Evolutionary conservation across 2,329 filamentous ascomycete genomes (phyloP), one percentile per base, ranked within the genome.

Genomic region (Monosporascus sp.): DNA sequence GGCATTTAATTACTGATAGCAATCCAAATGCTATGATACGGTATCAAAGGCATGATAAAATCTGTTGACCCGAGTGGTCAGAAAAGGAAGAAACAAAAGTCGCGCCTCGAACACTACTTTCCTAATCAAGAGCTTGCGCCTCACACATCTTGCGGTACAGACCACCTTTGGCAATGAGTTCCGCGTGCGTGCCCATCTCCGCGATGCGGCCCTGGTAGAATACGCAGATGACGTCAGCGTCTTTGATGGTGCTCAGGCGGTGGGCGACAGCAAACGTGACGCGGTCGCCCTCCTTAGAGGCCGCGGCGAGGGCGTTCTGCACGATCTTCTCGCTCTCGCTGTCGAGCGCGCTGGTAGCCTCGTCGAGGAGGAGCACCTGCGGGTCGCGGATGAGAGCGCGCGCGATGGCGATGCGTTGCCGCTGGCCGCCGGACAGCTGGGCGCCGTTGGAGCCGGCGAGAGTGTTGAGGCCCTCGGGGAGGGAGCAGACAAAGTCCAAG

Each of bases 191-290:
- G 16, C 82, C 82, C 41, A 71, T 64, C 58, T 84, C 81, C 5
- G 80, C 69, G 49, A 84, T 73, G 17, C 66, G 70, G 19, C 77
- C 77, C 9, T 72, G 66, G 6, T 80, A 76, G 60, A 85, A 79
- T 0, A 85, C 80, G 56, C 78, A 81, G 37, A 85, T 85, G 2
- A 72, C 64, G 63, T 84, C 78, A 27, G 78, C 69, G 37, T 73
- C 64, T 31, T 68, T 63, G 46, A 65, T 56, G 8, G 63, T 65
- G 3, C 58, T 60, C 17, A 65, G 50, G 1, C 63, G 56, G 27
- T 65, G 63, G 9, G 63, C 63, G 20, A 65, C 61, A 1, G 57
- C 59, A 26, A 65, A 59, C 1, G 60, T 64, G 3, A 59, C 63
- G 7, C 58, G 57, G n/a, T 54, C 54, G 14, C 40, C 54, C 11